Conservation (phyloP, 306 rosid genomes). For the Vachellia pachyceras region DNA sequence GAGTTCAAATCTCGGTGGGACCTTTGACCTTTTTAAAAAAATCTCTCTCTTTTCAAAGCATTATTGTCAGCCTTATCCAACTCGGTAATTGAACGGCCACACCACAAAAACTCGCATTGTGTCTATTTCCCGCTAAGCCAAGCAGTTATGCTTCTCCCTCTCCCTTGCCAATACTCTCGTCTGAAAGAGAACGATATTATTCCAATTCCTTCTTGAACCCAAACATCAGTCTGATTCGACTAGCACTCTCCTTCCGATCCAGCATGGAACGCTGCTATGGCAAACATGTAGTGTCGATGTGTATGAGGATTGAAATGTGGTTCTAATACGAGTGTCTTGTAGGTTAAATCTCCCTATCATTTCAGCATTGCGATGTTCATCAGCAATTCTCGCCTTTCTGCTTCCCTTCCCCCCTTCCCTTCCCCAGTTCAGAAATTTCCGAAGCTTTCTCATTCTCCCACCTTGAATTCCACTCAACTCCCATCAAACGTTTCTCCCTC, state of each 20-base stretch:
- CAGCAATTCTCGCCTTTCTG: conserved; percentile 35
- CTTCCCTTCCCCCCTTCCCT: conserved; percentile 38
- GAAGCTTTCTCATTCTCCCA: conserved; percentile 26
- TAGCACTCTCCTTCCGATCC: background rate
- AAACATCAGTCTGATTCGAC: background rate
- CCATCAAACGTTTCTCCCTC: conserved; percentile 7
- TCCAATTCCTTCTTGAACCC: background rate
- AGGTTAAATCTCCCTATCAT: background rate
- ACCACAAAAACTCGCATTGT: conserved; percentile 13
- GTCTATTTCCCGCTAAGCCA: background rate
- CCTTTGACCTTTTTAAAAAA: background rate
- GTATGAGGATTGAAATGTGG: background rate
- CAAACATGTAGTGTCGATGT: background rate
- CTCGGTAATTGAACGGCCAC: conserved; percentile 10
- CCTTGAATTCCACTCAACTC: conserved; percentile 38
- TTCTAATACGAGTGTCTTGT: background rate
- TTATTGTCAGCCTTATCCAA: background rate
- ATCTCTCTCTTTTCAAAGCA: background rate
- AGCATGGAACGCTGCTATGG: background rate
- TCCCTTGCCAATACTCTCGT: no score
- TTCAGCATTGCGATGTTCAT: conserved; percentile 35
- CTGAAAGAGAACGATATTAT: no score
- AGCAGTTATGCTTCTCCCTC: background rate
- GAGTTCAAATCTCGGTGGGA: conserved; percentile 36
- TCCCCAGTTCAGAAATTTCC: conserved; percentile 37